Evolutionary conservation across 2,329 filamentous ascomycete species (phyloP), one percentile per base, ranked within the genome.

Genomic region (Lasiodiplodia sp.): DNA sequence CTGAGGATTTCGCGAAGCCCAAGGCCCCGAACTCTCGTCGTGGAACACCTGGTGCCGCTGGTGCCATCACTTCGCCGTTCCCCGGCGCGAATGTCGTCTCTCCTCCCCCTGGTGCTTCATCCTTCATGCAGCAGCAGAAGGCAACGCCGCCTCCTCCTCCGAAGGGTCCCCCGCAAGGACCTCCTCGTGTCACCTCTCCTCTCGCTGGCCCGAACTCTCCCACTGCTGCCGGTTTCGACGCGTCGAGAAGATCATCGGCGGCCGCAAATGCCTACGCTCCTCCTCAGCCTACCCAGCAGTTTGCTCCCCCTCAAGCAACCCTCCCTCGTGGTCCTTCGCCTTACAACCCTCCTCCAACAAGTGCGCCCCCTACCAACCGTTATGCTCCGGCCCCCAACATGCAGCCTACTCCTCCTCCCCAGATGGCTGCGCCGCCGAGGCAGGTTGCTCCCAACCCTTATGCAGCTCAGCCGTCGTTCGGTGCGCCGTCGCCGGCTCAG

Each of bases 271-370:
- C 86, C 2, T 93, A 94, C 73, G 88, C 89, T 11, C 90, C 90
- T 52, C 83, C 88, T 65, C 77, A 71, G 60, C 83, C 69, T 72
- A 78, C 74, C 21, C 62, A 68, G 38, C 68, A 83, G 76, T 76
- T 81, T 81, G 71, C 84, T 80, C 79, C 83, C 40, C 79, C 75
- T 65, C 87, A 87, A 55, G 85, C 89, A 52, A 86, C 88, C 23
- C 86, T 93, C 64, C 87, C 89, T 25, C 89, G 93, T 71, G 93
- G 91, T 34, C 86, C 91, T 4, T 97, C 94, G 31, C 94, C 94
- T 6, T 97, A 97, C 80, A 93, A 94, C 75, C 88, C 91, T 47
- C 92, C 94, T 66, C 92, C 92, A 7, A 83, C 89, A 93, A 89
- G 82, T 86, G 93, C 75, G 96, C 96, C 78, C 90, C 92, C 83